phyloP scores from a whole-genome alignment of 345 rosid genomes.

The Cochlearia excelsa region DNA sequence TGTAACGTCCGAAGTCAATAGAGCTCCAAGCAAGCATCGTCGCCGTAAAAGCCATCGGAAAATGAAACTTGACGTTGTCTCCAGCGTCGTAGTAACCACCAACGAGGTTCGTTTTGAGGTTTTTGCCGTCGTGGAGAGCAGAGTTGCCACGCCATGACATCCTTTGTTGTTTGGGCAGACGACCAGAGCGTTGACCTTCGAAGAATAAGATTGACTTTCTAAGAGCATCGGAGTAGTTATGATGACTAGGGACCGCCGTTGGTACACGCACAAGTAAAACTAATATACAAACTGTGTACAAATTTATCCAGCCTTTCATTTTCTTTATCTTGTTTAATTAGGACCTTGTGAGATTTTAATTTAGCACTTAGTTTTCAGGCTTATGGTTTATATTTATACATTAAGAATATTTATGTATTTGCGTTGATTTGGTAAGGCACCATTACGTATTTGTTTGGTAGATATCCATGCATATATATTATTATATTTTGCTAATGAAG shows the following conservation, averaged over 20 bases:
- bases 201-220: constrained; percentile 83
- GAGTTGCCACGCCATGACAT: constrained; percentile 66
- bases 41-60: constrained; percentile 90
- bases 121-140: constrained; percentile 67
- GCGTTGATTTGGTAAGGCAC: too few species aligned
- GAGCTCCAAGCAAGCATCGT: constrained; percentile 88
- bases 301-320: too few species aligned
- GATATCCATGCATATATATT: too few species aligned
- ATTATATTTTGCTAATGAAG: too few species aligned
- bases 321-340: too few species aligned
- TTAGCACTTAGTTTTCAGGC: too few species aligned
- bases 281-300: too few species aligned
- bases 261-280: constrained; percentile 3
- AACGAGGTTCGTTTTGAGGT: constrained; percentile 53
- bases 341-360: too few species aligned
- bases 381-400: too few species aligned
- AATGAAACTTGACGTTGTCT: constrained; percentile 69
- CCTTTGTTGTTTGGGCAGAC: constrained; percentile 64
- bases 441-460: too few species aligned
- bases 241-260: constrained; percentile 29
- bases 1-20: constrained; percentile 61
- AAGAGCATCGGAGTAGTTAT: constrained; percentile 68
- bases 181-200: constrained; percentile 91
- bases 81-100: constrained; percentile 52
- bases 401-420: too few species aligned